Base-by-base conservation (phyloP, 345 rosid species). In the Corchorus olitorius region DNA sequence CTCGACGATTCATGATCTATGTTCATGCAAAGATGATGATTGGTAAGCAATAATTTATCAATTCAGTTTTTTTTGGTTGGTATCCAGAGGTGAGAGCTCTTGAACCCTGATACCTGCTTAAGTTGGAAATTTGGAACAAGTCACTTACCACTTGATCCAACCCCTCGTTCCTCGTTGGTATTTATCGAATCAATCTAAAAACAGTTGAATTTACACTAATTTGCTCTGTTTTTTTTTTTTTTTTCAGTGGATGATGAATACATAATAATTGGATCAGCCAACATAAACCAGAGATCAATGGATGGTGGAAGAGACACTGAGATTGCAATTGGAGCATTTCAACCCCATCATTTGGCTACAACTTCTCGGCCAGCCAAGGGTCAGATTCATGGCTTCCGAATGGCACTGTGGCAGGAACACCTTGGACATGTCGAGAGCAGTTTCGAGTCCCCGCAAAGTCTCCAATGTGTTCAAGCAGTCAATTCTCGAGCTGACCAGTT, bases 281-380 rank as follows among this genome's bases (percentile, higher is more conserved):
- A 75, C 72, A 75, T 75, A 22, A 75, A 75, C 73, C 78, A 75
- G 50, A 65, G 78, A 54, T 75, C 78, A 39, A 75, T 75, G 78
- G 78, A 75, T n/a, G 78, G 73, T 6, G 78, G 72, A 16, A 75
- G 78, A 56, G 78, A 65, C 72, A 5, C 78, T 11, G 72, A 75
- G 52, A 75, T 75, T 8, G 78, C 78, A 9, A 65, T 75, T 65
- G 78, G 78, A 64, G 78, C 72, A 13, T 75, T 39, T 41, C 78
- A 75, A 27, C 78, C 78, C 3, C 12, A 39, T 45, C 72, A 75
- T 52, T 39, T 75, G 14, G 54, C 63, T 1, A 54, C 43, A 14
- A 5, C 19, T 16, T 0, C 13, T 9, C 58, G 5, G 53, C 72
- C 52, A 9, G 73, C 72, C 41, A 65, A 48, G 73, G 78, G 78